These are phyloP conservation scores for Botryotinia globosa DNA, from an alignment of 2,329 filamentous ascomycete species.

Conservation along the genomic window DNA sequence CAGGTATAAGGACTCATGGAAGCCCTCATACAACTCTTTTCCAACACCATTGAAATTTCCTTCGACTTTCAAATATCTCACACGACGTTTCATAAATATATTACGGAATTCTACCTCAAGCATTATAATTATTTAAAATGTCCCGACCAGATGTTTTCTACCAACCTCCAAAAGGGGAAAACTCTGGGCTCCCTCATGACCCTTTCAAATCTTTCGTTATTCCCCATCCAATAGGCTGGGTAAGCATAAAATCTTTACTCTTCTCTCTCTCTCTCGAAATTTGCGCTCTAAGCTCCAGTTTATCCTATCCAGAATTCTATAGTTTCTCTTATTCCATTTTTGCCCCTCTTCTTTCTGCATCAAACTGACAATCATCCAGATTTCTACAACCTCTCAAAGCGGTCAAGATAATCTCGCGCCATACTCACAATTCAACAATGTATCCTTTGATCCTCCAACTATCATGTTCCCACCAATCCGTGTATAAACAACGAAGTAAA, in stretches of 20 bases:
- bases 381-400: conserved; percentile 19
- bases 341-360: background rate
- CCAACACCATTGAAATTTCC: background rate
- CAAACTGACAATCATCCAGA: background rate
- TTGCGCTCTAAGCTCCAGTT: background rate
- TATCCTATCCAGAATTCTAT: background rate
- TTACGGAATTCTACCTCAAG: too few species aligned
- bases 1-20: background rate
- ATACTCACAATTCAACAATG: conserved; percentile 25
- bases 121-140: background rate
- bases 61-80: background rate
- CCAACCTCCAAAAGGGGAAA: conserved; percentile 21
- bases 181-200: conserved; percentile 21
- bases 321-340: too few species aligned
- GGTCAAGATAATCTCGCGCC: conserved; percentile 24
- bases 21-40: background rate
- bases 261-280: background rate
- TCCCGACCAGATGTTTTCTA: conserved; percentile 20
- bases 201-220: conserved; percentile 24
- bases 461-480: conserved; percentile 25
- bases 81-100: background rate
- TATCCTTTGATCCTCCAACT: conserved; percentile 24
- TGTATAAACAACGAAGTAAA: conserved; percentile 20
- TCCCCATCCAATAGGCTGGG: conserved; percentile 10
- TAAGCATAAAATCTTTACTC: background rate